Evolutionary conservation across 2,329 filamentous ascomycete genomes (phyloP), one percentile per base, ranked within the genome.

Genomic region (Neoarthrinium moseri): DNA sequence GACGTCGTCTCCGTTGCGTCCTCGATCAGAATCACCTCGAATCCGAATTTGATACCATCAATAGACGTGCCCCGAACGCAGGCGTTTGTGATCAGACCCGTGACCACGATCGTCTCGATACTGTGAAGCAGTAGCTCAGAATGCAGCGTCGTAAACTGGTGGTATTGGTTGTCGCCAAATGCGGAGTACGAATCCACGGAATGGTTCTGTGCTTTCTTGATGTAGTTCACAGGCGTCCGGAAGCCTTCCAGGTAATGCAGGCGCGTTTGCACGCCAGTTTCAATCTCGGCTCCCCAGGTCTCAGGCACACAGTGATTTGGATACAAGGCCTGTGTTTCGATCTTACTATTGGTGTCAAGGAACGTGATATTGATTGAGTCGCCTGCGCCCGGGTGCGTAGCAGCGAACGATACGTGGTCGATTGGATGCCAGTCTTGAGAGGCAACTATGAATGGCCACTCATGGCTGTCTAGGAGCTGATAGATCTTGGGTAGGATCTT

Each of bases 151-250:
- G 52, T 55, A 32, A 55, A 55, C 5, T 49, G 48, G 35, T 55
- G 52, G 24, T 55, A 53, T 32, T 55, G 52, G 35, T 55, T 55
- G 20, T 55, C 52, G 10, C 51, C 52, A 27, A 55, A 55, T 1
- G 52, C 52, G 8, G 52, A 55, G 41, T 53, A 55, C 11, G 52
- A 53, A 41, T 55, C 52, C 4, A 55, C 49, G 5, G 48, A 43
- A 32, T 55, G 52, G 38, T 55, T 51, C 32, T 55, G 52, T 13
- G 52, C 52, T 12, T 55, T 55, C 45, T 55, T 55, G 45, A 55
- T 50, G 45, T 55, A 55, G 37, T 53, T 48, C 17, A 55, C 52
- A 10, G 52, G 52, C 12, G 43, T 43, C 5, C 27, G 37, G 39
- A 48, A 55, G 4, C 52, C 52, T 24, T 55, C 52, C 11, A 55